phyloP scores from a whole-genome alignment of 352 stramenopile genomes.

The Pythium folliculosum region DNA sequence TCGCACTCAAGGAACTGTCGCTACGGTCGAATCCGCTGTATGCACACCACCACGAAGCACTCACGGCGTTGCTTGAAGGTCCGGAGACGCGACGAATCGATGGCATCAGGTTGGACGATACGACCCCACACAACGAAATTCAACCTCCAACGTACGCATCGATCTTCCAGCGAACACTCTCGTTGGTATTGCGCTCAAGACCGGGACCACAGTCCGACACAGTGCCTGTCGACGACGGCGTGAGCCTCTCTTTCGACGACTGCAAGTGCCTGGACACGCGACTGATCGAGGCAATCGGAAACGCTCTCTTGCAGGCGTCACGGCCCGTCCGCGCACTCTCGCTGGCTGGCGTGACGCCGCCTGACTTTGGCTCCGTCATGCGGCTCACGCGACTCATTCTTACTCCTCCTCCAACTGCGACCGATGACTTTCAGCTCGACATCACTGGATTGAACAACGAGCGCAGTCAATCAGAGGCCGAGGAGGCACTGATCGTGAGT shows the following conservation, averaged over 20 bases:
- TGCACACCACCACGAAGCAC: neutral
- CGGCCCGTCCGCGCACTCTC: neutral
- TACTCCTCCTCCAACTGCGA: neutral
- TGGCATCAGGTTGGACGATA: neutral
- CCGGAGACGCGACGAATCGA: neutral
- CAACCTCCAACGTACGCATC: neutral
- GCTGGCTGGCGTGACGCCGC: neutral
- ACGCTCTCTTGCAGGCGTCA: neutral
- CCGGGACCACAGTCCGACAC: neutral
- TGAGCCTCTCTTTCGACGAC: neutral
- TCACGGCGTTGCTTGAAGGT: neutral
- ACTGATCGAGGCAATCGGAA: neutral
- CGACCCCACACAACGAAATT: neutral
- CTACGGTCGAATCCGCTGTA: neutral
- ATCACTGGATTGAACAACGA: neutral
- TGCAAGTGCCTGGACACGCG: neutral
- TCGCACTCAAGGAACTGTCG: neutral
- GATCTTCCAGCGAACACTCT: neutral
- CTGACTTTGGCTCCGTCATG: neutral
- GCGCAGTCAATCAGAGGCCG: neutral
- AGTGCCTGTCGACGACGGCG: neutral
- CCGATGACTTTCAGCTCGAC: neutral
- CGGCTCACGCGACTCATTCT: neutral
- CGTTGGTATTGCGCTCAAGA: neutral
- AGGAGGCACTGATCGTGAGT: slow-evolving; percentile 1